phyloP scores from a whole-genome alignment of 2,329 filamentous ascomycete species.

The Aspergillus puulaauensis region DNA sequence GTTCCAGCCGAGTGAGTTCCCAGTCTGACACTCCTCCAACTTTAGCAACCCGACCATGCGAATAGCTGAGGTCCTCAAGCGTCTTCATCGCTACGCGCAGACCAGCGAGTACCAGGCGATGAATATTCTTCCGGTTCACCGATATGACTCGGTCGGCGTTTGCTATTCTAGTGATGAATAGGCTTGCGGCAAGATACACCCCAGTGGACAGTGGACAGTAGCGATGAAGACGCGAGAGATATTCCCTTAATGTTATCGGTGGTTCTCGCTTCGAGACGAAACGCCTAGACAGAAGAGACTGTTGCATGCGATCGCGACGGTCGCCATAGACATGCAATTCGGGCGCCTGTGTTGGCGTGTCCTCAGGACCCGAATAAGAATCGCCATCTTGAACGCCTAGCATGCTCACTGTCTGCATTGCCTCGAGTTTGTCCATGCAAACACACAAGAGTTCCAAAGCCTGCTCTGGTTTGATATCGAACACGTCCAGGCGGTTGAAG shows the following conservation, averaged over 20 bases:
- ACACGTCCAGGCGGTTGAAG: slow-evolving; percentile 45
- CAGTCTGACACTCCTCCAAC: slow-evolving; percentile 83
- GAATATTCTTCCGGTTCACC: slow-evolving; percentile 79
- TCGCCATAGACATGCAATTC: slow-evolving; percentile 46
- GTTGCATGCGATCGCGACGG: slow-evolving; percentile 73
- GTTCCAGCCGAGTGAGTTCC: slow-evolving; percentile 81
- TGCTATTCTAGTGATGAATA: slow-evolving; percentile 82
- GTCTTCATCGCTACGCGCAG: slow-evolving; percentile 90
- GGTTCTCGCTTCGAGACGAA: slow-evolving; percentile 91
- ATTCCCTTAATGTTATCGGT: slow-evolving; percentile 78
- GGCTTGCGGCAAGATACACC: slow-evolving; percentile 84
- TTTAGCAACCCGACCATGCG: slow-evolving; percentile 77
- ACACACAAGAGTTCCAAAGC: slow-evolving; percentile 78
- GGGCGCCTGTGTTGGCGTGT: slow-evolving; percentile 25
- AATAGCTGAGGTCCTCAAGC: slow-evolving; percentile 86
- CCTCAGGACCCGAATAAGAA: slow-evolving; percentile 32
- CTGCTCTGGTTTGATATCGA: slow-evolving; percentile 67
- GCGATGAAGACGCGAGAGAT: slow-evolving; percentile 79
- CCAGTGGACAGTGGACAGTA: slow-evolving; percentile 93
- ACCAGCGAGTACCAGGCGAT: slow-evolving; percentile 80
- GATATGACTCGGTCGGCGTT: slow-evolving; percentile 75
- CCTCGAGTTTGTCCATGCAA: slow-evolving; percentile 56
- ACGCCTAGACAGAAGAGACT: slow-evolving; percentile 81
- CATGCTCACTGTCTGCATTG: slow-evolving; percentile 61
- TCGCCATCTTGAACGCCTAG: slow-evolving; percentile 8